These are phyloP conservation scores for Melianthus villosus DNA, from an alignment of 441 rosid genomes.

Conservation along the genomic window DNA sequence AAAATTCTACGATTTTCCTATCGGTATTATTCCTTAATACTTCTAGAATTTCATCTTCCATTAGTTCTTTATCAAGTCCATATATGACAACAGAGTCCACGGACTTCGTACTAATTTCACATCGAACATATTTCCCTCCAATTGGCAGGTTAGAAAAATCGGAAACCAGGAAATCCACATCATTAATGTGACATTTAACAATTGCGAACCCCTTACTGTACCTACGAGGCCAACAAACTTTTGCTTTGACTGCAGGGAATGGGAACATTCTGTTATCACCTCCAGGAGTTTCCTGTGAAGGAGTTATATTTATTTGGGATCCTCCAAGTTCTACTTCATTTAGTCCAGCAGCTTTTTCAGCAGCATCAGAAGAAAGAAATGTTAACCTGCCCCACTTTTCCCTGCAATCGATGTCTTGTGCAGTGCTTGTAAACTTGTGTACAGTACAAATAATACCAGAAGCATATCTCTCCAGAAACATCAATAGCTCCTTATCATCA, in stretches of 20 bases:
- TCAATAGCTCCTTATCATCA: slow-evolving; percentile 57
- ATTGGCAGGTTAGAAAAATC: slow-evolving; percentile 10
- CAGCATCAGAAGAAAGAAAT: slow-evolving; percentile 46
- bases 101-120: slow-evolving; percentile 2
- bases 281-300: slow-evolving; percentile 29
- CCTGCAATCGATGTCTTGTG: slow-evolving; percentile 23
- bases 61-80: slow-evolving; percentile 10
- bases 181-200: slow-evolving; percentile 8
- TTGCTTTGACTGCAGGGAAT: slow-evolving; percentile 50
- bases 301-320: slow-evolving; percentile 28
- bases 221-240: slow-evolving; percentile 42
- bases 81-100: neutral
- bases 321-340: slow-evolving; percentile 36
- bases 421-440: slow-evolving; percentile 25
- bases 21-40: slow-evolving; percentile 9
- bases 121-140: slow-evolving; percentile 8
- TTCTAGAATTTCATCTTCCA: slow-evolving; percentile 8
- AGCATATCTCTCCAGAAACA: slow-evolving; percentile 41
- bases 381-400: slow-evolving; percentile 59
- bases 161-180: slow-evolving; percentile 1
- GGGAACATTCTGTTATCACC: slow-evolving; percentile 25
- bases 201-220: slow-evolving; percentile 29
- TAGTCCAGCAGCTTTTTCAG: slow-evolving; percentile 36
- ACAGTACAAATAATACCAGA: slow-evolving; percentile 41
- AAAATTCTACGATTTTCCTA: slow-evolving; percentile 7